These are phyloP conservation scores for Blastosporella zonata DNA, from an alignment of 1,284 basidiomycete species.

Conservation along the genomic window DNA sequence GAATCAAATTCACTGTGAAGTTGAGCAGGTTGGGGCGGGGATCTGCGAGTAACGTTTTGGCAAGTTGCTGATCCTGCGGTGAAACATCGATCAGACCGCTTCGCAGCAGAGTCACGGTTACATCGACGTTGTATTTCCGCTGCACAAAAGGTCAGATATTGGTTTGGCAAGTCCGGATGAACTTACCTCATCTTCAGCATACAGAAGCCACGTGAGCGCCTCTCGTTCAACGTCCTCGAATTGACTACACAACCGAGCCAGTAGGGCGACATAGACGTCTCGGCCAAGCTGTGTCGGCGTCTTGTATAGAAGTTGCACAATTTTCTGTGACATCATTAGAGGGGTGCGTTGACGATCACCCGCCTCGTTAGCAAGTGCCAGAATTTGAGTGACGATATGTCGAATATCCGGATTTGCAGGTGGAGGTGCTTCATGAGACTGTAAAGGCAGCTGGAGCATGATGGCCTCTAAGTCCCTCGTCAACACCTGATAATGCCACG, in stretches of 20 bases:
- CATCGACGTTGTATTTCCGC: constrained; percentile 96
- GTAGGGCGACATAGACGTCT: constrained; percentile 86
- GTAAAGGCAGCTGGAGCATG: constrained; percentile 64
- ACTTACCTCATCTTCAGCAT: constrained; percentile 92
- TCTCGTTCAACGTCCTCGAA: constrained; percentile 95
- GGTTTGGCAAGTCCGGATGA: not conserved
- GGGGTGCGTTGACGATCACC: constrained; percentile 83
- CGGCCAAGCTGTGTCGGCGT: constrained; percentile 79
- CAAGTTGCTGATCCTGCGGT: constrained; percentile 89
- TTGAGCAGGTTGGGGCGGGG: constrained; percentile 77
- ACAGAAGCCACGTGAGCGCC: constrained; percentile 95
- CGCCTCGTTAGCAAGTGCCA: constrained; percentile 76
- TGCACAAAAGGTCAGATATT: constrained; percentile 29
- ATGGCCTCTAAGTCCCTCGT: constrained; percentile 80
- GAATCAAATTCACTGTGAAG: constrained; percentile 82
- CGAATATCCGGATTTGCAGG: constrained; percentile 87
- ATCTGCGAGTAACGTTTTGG: constrained; percentile 83
- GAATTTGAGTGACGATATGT: constrained; percentile 77
- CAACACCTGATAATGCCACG: constrained; percentile 42
- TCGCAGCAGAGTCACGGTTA: constrained; percentile 86
- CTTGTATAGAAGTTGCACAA: constrained; percentile 88
- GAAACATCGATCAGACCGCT: constrained; percentile 78
- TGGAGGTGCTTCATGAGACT: constrained; percentile 59
- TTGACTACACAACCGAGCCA: constrained; percentile 86
- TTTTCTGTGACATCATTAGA: constrained; percentile 91